Evolutionary conservation across 495 filamentous ascomycete genomes (phyloP), one percentile per base, ranked within the genome.

Genomic region (Penicillium tannophilum): DNA sequence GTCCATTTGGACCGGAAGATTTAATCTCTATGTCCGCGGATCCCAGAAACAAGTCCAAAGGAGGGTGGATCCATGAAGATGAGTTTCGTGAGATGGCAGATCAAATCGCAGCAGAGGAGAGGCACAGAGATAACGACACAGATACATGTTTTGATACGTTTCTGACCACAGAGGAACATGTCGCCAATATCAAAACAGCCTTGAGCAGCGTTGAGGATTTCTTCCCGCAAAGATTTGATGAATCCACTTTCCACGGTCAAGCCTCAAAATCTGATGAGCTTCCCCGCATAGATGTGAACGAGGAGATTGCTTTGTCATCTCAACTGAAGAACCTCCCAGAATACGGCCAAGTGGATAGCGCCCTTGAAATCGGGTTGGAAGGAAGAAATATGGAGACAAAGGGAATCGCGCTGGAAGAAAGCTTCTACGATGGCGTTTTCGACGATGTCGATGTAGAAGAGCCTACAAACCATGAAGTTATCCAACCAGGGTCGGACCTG

Each of bases 41-140:
- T 64, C 79, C 85, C 17, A 83, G 94, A 51, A 82, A 88, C 55
- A 81, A 85, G 17, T 76, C 86, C 39, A 80, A 81, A 53, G 84
- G 84, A 20, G 86, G 85, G 6, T 98, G 94, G 94, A 87, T 97
- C 23, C 92, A 97, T 65, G 92, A 97, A 72, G 89, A 90, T 57
- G 92, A 96, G 58, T 92, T 87, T 68, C 80, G 82, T 23, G 77
- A 85, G 31, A 79, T 88, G 65, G 74, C 92, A 2, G 69, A 79
- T 44, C 70, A 75, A 19, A 77, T 93, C 33, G 81, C 88, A 17
- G 63, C 71, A 1, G 77, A 90, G 35, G 94, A 96, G 70, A 80
- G 72, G 54, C 68, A 60, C 20, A 77, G 79, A 30, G 78, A 74
- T 42, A 75, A 82, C 52, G 78, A 72, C 0, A 67, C 63, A 17